These are phyloP conservation scores for Lasiosphaeris hirsuta DNA, from an alignment of 495 filamentous ascomycete species.

Conservation along the genomic window DNA sequence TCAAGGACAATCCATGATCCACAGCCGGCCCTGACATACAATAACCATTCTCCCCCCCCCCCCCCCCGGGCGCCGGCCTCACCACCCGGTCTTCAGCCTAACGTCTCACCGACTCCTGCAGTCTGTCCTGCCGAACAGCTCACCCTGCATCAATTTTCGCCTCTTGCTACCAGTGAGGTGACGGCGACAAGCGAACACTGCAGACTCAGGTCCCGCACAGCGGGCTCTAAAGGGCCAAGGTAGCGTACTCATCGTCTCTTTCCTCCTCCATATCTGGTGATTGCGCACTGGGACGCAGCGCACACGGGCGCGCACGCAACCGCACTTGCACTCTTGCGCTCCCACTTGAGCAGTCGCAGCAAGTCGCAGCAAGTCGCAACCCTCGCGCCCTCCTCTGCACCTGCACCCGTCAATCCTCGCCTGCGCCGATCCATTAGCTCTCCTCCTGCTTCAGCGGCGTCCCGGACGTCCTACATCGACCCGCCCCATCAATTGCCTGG, in stretches of 20 bases:
- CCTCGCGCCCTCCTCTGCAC: neutral
- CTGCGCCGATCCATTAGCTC: constrained; percentile 7
- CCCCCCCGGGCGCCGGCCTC: neutral
- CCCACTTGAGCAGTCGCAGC: neutral
- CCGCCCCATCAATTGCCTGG: constrained; percentile 5
- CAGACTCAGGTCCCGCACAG: constrained; percentile 12
- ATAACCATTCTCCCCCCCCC: too few species aligned
- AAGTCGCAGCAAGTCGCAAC: constrained; percentile 9
- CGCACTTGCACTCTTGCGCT: neutral
- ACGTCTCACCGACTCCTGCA: constrained; percentile 29
- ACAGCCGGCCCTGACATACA: neutral
- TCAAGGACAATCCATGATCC: neutral
- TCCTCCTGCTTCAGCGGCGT: neutral
- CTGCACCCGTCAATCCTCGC: neutral
- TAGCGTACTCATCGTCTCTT: neutral
- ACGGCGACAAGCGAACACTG: constrained; percentile 18
- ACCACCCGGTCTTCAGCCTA: neutral
- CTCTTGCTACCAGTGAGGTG: constrained; percentile 17
- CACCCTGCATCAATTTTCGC: constrained; percentile 22
- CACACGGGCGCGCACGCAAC: neutral
- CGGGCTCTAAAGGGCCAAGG: neutral
- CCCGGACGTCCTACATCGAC: neutral
- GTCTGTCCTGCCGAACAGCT: constrained; percentile 20
- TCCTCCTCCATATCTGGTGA: neutral
- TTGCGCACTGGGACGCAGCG: neutral